phyloP scores from a whole-genome alignment of 2,329 filamentous ascomycete genomes.

The Diplocarpon mali region DNA sequence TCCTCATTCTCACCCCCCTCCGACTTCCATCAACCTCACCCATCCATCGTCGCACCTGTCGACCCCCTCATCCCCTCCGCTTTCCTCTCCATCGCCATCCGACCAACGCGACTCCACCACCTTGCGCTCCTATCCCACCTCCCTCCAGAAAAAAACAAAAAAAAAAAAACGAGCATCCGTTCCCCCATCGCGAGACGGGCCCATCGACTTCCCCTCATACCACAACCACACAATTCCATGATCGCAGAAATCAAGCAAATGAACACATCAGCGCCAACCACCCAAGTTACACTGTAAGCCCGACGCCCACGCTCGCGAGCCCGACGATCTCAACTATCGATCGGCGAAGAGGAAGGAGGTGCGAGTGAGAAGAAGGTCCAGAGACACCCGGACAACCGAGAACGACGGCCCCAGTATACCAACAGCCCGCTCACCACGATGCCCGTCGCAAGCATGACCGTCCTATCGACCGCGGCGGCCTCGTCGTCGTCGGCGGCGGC shows the following conservation, averaged over 20 bases:
- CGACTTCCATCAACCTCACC: slow-evolving; percentile 23
- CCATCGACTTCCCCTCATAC: slow-evolving; percentile 30
- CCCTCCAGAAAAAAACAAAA: slow-evolving; percentile 19
- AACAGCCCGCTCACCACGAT: slow-evolving; percentile 33
- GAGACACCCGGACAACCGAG: neutral
- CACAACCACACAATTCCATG: slow-evolving; percentile 39
- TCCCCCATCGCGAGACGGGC: slow-evolving; percentile 19
- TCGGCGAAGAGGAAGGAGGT: slow-evolving; percentile 18
- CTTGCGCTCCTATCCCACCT: slow-evolving; percentile 15
- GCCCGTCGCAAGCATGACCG: slow-evolving; percentile 48
- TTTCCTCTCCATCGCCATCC: slow-evolving; percentile 7
- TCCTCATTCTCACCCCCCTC: slow-evolving; percentile 13
- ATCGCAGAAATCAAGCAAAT: slow-evolving; percentile 42
- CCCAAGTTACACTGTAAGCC: slow-evolving; percentile 58
- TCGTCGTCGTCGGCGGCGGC: slow-evolving; percentile 58
- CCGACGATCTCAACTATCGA: slow-evolving; percentile 30
- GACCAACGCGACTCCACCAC: slow-evolving; percentile 20
- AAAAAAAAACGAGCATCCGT: too few relatives aligned
- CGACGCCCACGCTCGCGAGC: slow-evolving; percentile 36
- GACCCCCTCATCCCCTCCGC: too few relatives aligned
- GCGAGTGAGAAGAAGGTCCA: slow-evolving; percentile 10
- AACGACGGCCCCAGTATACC: too few relatives aligned
- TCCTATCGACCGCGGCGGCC: slow-evolving; percentile 51
- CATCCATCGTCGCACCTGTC: slow-evolving; percentile 11
- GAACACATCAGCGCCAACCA: slow-evolving; percentile 38